Percentiles rank a stretch among this genome's conserved stretches.
Evolutionary conservation across 2,329 filamentous ascomycete genomes (phyloP).

Genomic region (Fusarium napiforme): DNA sequence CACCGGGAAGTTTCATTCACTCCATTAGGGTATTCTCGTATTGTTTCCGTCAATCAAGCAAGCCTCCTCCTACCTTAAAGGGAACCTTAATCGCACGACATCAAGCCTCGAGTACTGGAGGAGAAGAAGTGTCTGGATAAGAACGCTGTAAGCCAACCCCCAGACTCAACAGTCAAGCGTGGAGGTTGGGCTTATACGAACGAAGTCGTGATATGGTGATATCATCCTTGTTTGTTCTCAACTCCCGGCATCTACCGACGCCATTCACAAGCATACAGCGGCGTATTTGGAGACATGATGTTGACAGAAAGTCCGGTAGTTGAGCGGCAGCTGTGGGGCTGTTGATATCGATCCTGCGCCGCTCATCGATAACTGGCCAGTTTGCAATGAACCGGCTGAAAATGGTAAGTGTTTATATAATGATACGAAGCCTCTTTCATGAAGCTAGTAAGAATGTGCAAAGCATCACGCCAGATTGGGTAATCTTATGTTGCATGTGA

Average conservation of each 20-base stretch:
- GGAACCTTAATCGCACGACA: background rate
- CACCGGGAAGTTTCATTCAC: background rate
- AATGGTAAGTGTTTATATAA: conserved; percentile 5
- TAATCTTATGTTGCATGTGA: background rate
- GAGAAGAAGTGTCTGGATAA: background rate
- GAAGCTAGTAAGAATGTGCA: background rate
- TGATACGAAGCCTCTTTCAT: background rate
- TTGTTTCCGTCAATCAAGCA: background rate
- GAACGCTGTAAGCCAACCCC: background rate
- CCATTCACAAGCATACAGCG: background rate
- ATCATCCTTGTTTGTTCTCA: background rate
- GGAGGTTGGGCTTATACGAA: background rate
- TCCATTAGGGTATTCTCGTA: background rate
- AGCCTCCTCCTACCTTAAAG: background rate
- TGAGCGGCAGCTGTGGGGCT: conserved; percentile 17
- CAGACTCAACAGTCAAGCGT: background rate
- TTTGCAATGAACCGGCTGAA: conserved; percentile 2
- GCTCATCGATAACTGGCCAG: conserved; percentile 19
- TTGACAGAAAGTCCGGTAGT: background rate
- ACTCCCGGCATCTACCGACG: background rate
- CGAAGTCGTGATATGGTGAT: background rate
- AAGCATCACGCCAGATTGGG: background rate
- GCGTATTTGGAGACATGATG: background rate
- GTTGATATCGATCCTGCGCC: conserved; percentile 11
- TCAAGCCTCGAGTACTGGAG: background rate